Percentiles rank a stretch among this genome's conserved stretches.
phyloP scores from a whole-genome alignment of 1,284 basidiomycete genomes.

The Neolentinus lepideus region DNA sequence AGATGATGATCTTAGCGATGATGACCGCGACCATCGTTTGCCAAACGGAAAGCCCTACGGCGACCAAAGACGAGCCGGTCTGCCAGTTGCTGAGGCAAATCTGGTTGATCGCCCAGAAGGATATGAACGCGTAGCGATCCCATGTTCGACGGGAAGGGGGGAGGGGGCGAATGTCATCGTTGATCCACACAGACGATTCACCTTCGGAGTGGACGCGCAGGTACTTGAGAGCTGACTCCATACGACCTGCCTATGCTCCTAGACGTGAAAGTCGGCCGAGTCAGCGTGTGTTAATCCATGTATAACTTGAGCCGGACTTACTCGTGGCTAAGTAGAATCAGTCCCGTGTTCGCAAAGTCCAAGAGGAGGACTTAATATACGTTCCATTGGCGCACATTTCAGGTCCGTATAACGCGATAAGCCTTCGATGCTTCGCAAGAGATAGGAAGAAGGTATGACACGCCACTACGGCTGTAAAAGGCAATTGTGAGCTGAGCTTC shows the following conservation, averaged over 20 bases:
- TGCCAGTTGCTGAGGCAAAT: not conserved
- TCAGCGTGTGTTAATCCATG: no score
- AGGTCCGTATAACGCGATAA: no score
- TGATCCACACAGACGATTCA: not conserved
- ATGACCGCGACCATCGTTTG: conserved; percentile 13
- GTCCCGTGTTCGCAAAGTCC: no score
- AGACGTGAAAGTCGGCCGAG: no score
- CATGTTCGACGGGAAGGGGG: not conserved
- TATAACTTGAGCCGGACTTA: no score
- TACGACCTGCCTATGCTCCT: not conserved
- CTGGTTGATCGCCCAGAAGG: not conserved
- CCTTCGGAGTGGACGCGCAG: not conserved
- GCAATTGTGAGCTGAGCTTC: no score
- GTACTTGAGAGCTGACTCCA: not conserved
- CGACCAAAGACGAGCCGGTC: conserved; percentile 7
- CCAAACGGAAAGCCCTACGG: conserved; percentile 12
- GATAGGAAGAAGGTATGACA: no score
- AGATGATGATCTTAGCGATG: conserved; percentile 9
- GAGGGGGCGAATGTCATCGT: not conserved
- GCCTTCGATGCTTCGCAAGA: no score
- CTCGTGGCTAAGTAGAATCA: no score
- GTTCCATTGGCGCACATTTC: no score
- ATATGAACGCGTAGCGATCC: not conserved
- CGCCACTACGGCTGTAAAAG: no score
- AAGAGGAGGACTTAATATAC: no score